Percentiles rank a stretch among this genome's conserved stretches.
Evolutionary conservation across 495 filamentous ascomycete species (phyloP).

Genomic region (Daldinia caldariorum): DNA sequence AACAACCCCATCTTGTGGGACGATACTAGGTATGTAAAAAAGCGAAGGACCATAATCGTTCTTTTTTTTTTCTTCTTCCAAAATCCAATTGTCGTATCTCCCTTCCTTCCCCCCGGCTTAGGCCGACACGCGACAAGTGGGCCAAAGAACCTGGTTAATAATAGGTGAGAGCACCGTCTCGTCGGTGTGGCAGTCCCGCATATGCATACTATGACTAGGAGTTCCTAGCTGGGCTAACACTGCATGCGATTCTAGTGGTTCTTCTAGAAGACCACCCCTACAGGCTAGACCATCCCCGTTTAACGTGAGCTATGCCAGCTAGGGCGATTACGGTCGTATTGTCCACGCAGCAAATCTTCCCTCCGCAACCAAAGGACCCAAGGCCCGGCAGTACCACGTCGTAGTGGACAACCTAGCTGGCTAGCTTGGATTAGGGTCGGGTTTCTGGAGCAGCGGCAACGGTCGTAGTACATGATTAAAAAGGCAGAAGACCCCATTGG

Average conservation of each 20-base stretch:
- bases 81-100: constrained; percentile 32
- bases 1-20: constrained; percentile 15
- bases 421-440: constrained; percentile 10
- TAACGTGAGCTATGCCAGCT: constrained; percentile 36
- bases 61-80: constrained; percentile 6
- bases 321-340: constrained; percentile 35
- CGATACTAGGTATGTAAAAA: too few species aligned
- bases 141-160: constrained; percentile 42
- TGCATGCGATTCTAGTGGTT: constrained; percentile 44
- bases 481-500: constrained; percentile 42
- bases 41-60: constrained; percentile 14
- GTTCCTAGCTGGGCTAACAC: constrained; percentile 31
- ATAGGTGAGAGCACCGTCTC: constrained; percentile 41
- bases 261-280: constrained; percentile 43
- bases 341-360: constrained; percentile 37
- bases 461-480: constrained; percentile 41
- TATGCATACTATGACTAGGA: constrained; percentile 36
- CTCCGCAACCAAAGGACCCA: constrained; percentile 38
- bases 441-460: constrained; percentile 24
- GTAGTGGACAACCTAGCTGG: constrained; percentile 31
- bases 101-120: constrained; percentile 30
- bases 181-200: constrained; percentile 45
- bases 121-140: constrained; percentile 45
- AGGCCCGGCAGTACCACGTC: constrained; percentile 40
- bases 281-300: constrained; percentile 41